Percentiles rank a stretch among this genome's conserved stretches.
Evolutionary conservation across 2,329 filamentous ascomycete genomes (phyloP).

Genomic region (Aspergillus japonicus): DNA sequence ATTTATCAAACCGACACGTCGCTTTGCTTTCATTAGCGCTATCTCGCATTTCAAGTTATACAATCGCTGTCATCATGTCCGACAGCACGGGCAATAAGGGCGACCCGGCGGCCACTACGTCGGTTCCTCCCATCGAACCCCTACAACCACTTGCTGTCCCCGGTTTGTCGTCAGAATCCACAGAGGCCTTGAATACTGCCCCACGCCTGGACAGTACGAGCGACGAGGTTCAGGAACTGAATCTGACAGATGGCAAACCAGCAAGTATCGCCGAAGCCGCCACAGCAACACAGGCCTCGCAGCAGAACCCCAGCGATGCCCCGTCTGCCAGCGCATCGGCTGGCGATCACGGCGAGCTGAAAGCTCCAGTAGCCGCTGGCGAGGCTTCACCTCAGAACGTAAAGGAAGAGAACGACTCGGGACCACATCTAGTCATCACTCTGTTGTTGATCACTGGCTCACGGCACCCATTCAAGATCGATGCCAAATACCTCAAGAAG

Average conservation of each 20-base stretch:
- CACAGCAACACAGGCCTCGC: slow-evolving; percentile 17
- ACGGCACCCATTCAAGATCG: slow-evolving; percentile 85
- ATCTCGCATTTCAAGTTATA: neutral
- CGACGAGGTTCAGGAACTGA: slow-evolving; percentile 8
- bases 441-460: slow-evolving; percentile 78
- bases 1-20: neutral
- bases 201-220: slow-evolving; percentile 15
- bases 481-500: slow-evolving; percentile 79
- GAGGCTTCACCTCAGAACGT: slow-evolving; percentile 25
- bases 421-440: slow-evolving; percentile 60
- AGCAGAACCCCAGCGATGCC: slow-evolving; percentile 14
- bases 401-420: slow-evolving; percentile 40
- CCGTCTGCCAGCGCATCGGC: slow-evolving; percentile 16
- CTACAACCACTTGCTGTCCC: slow-evolving; percentile 17
- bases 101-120: slow-evolving; percentile 18
- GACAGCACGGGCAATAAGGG: slow-evolving; percentile 15
- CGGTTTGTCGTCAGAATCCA: slow-evolving; percentile 10
- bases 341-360: slow-evolving; percentile 25
- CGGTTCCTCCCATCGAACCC: slow-evolving; percentile 21
- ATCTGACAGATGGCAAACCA: slow-evolving; percentile 18
- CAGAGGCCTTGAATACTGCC: slow-evolving; percentile 13
- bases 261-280: slow-evolving; percentile 24
- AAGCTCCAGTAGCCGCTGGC: slow-evolving; percentile 16
- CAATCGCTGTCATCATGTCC: slow-evolving; percentile 2
- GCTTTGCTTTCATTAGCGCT: neutral